A percentile compares a stretch with the other conserved stretches of the same genome.
phyloP scores from a whole-genome alignment of 2,329 filamentous ascomycete species.

The Zymoseptoria ardabiliae region DNA sequence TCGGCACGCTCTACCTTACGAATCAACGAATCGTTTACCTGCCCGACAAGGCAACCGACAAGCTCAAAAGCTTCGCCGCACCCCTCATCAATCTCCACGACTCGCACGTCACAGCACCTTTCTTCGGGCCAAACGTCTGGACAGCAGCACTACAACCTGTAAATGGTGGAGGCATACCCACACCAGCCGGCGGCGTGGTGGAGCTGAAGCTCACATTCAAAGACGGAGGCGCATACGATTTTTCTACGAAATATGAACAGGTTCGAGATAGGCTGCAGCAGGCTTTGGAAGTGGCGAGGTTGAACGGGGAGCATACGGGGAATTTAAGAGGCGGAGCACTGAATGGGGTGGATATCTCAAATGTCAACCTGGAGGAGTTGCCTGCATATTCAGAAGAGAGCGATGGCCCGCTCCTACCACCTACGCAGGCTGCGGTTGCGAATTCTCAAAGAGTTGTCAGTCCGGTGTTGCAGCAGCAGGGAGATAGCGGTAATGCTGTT shows the following conservation, averaged over 20 bases:
- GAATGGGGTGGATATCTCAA: constrained; percentile 48
- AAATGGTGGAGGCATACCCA: constrained; percentile 72
- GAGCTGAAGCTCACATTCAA: constrained; percentile 85
- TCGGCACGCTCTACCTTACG: constrained; percentile 22
- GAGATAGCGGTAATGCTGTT: constrained; percentile 13
- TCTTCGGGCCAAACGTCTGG: constrained; percentile 92
- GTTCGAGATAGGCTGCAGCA: constrained; percentile 79
- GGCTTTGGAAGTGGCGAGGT: constrained; percentile 63
- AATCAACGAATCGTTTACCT: constrained; percentile 72
- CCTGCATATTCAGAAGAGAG: constrained; percentile 70
- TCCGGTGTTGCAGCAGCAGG: constrained; percentile 13
- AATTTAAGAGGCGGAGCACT: constrained; percentile 28
- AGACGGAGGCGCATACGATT: constrained; percentile 91
- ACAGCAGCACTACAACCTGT: constrained; percentile 72
- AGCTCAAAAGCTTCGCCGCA: constrained; percentile 79
- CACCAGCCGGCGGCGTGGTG: constrained; percentile 60
- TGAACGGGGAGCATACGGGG: constrained; percentile 15
- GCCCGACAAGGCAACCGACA: constrained; percentile 57
- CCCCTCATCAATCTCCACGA: constrained; percentile 84
- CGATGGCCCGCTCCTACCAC: constrained; percentile 33
- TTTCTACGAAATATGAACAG: constrained; percentile 72
- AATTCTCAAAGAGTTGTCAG: constrained; percentile 1
- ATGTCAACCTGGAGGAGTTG: constrained; percentile 74
- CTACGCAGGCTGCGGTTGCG: constrained; percentile 29
- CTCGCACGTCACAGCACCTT: constrained; percentile 76